Evolutionary conservation across 257 asterid genomes (phyloP).

Genomic region (Craterostigma plantagineum): DNA sequence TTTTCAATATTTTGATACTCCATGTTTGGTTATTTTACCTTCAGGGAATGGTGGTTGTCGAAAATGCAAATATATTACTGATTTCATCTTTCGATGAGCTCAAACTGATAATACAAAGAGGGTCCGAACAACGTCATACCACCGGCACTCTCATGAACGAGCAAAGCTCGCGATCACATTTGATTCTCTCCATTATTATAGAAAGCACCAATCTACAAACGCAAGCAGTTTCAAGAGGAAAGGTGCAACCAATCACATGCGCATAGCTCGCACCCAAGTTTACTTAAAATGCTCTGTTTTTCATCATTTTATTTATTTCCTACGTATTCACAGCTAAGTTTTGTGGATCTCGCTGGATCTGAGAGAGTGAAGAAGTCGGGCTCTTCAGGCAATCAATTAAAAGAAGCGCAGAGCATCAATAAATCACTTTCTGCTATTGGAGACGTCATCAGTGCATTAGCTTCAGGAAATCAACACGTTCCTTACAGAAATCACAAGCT

Average conservation of each 20-base stretch:
- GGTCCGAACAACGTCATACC: conserved; percentile 88
- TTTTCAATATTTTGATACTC: too few species aligned
- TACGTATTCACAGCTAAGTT: conserved; percentile 67
- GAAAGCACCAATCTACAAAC: conserved; percentile 93
- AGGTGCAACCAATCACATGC: too few species aligned
- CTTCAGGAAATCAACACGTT: conserved; percentile 74
- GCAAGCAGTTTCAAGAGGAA: conserved; percentile 85
- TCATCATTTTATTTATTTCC: too few species aligned
- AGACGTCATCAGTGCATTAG: conserved; percentile 83
- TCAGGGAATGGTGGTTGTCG: conserved; percentile 92
- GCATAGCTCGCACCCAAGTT: too few species aligned
- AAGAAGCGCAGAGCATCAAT: conserved; percentile 95
- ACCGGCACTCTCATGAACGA: conserved; percentile 84
- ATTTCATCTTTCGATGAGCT: conserved; percentile 69
- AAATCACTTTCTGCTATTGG: conserved; percentile 96
- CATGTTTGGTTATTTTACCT: conserved; percentile 10
- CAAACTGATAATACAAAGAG: conserved; percentile 41
- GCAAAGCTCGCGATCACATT: conserved; percentile 92
- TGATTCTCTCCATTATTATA: conserved; percentile 69
- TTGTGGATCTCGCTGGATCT: conserved; percentile 98
- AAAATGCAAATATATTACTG: conserved; percentile 49
- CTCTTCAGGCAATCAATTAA: conserved; percentile 69
- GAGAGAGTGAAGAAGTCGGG: conserved; percentile 92
- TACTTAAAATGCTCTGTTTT: neutral
- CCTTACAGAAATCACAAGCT: conserved; percentile 96